A percentile compares a stretch with the other conserved stretches of the same genome.
phyloP scores from a whole-genome alignment of 768 basidiomycete species.

The Psilocybe subaeruginosa region DNA sequence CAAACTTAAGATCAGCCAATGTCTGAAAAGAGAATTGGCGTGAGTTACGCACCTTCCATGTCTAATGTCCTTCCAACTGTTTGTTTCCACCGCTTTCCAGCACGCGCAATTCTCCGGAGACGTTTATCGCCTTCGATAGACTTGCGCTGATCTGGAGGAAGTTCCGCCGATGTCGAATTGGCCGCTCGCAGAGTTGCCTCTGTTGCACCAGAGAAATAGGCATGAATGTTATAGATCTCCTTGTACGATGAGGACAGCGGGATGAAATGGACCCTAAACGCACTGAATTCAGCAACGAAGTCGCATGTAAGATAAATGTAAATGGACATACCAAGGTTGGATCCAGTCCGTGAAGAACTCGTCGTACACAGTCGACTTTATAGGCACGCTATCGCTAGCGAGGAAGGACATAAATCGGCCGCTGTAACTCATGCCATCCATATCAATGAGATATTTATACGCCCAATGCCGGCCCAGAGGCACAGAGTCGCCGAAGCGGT shows the following conservation, averaged over 20 bases:
- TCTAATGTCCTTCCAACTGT: slow-evolving; percentile 82
- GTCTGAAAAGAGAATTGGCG: slow-evolving; percentile 26
- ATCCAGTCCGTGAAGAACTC: slow-evolving; percentile 94
- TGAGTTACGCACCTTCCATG: slow-evolving; percentile 74
- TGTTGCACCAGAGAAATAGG: slow-evolving; percentile 90
- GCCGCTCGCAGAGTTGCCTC: slow-evolving; percentile 54
- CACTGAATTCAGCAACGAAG: slow-evolving; percentile 1
- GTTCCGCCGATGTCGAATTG: slow-evolving; percentile 47
- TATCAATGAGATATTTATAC: slow-evolving; percentile 90
- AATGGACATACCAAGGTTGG: slow-evolving; percentile 67
- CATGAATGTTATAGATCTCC: slow-evolving; percentile 93
- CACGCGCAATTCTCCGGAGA: slow-evolving; percentile 81
- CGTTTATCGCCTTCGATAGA: slow-evolving; percentile 68
- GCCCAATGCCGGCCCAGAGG: slow-evolving; percentile 88
- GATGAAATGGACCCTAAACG: slow-evolving; percentile 87
- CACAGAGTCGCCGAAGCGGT: slow-evolving; percentile 76
- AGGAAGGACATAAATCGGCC: slow-evolving; percentile 86
- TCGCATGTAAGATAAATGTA: background rate
- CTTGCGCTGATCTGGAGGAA: slow-evolving; percentile 36
- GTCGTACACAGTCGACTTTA: slow-evolving; percentile 90
- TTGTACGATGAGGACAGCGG: slow-evolving; percentile 85
- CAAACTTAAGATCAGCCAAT: background rate
- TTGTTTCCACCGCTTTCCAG: slow-evolving; percentile 93
- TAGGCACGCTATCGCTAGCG: slow-evolving; percentile 84
- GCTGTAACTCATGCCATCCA: slow-evolving; percentile 96